Base-by-base conservation (phyloP, 495 filamentous ascomycete species). In the Penicillium robsamsonii region DNA sequence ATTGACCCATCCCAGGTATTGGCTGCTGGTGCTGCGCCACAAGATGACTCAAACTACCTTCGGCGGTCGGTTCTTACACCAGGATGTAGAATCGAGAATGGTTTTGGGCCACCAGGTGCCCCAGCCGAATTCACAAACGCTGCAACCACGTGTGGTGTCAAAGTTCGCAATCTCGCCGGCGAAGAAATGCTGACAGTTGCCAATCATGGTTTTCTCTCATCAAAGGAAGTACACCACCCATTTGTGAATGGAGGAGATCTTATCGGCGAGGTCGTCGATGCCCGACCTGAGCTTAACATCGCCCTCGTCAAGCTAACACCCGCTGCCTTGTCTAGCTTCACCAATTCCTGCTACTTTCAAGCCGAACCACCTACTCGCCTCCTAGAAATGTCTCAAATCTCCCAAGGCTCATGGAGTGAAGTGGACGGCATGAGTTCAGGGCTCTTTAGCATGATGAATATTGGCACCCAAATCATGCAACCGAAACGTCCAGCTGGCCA, bases 1-100 rank as follows among this genome's bases (percentile, higher is more conserved):
- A 55, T 62, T 30, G 49, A 66, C 54, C 61, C 56, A 54, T 30
- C 46, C 31, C 46, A 49, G 42, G 22, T 11, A 27, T 41, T 7
- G 1, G 11, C 20, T 15, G 12, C 12, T 25, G 12, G 22, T 44
- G 12, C 57, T 50, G 29, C 58, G 37, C 58, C 53, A 41, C 63
- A 70, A 60, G 68, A 70, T 55, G 38, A 51, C 40, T 46, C 58
- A 10, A 70, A 70, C 44, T 70, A 70, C 59, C 61, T 68, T 12
- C 18, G 56, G 38, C 3, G 50, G 12, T 63, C 58, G 29, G 59
- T 46, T 31, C 66, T 62, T 37, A 62, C 50, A 38, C 68, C 61
- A 49, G 65, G 53, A 41, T 65, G 60, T 45, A 61, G 61, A 53
- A 33, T 55, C 17, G 55, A 61, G 46, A 43, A 57, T 58, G 64